Evolutionary conservation across 2,329 filamentous ascomycete species (phyloP), one percentile per base, ranked within the genome.

Genomic region (Calonectria montana): DNA sequence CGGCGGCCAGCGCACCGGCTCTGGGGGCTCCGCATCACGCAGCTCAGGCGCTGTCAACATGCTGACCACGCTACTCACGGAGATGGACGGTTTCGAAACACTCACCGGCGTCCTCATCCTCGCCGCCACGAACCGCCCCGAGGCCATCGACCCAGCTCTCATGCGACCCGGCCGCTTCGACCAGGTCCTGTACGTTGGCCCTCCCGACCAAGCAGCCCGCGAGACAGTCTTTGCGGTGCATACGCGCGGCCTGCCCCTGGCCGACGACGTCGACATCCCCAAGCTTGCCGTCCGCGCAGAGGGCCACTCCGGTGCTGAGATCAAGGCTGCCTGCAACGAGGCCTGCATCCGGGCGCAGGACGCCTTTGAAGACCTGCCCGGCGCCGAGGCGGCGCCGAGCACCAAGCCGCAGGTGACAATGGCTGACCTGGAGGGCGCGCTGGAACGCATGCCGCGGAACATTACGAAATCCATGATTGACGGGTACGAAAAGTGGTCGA

Each of bases 51-150:
- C 92, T 1, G 88, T 98, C 59, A 97, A 98, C 80, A 94, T 97
- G 53, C 89, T 98, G 16, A 96, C 95, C 0, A 97, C 96, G 2
- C 86, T 98, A 31, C 89, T 98, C 6, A 98, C 95, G 72, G 96
- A 98, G 81, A 97, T 98, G 93, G 96, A 98, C 80, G 96, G 96
- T 57, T 97, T 98, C 76, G 95, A 98, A 82, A 88, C 92, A 45
- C 87, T 97, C 23, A 92, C 92, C 67, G 94, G 94, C 69, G 95
- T 98, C 0, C 90, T 97, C 71, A 93, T 98, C 16, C 90, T 98
- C 21, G 96, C 94, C 0, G 96, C 96, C 2, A 98, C 96, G 0
- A 98, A 98, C 84, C 91, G 94, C 65, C 96, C 96, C 0, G 94
- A 97, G 78, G 89, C 92, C 2, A 89, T 98, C 23, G 96, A 98